Percentiles rank a stretch among this genome's conserved stretches.
These are phyloP conservation scores for Metschnikowia lunata DNA, from an alignment of 805 yeast genomes.

Conservation along the genomic window DNA sequence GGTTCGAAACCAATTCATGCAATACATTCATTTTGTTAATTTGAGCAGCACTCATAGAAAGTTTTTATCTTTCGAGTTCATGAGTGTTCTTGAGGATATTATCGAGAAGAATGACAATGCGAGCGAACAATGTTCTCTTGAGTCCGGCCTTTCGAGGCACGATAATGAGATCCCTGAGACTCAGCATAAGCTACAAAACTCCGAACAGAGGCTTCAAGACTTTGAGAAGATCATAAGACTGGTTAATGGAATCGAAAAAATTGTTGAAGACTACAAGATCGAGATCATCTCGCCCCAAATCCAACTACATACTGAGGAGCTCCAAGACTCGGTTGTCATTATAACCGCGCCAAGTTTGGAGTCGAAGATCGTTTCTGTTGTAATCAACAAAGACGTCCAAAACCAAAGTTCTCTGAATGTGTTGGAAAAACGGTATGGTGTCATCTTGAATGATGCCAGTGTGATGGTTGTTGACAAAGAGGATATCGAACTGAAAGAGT, in stretches of 20 bases:
- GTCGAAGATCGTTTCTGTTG: slow-evolving; percentile 62
- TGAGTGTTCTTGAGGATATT: slow-evolving; percentile 30
- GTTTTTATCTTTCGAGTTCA: slow-evolving; percentile 33
- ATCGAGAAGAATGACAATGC: slow-evolving; percentile 28
- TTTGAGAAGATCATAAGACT: slow-evolving; percentile 30
- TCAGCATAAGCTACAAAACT: slow-evolving; percentile 6
- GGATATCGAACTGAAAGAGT: slow-evolving; percentile 30
- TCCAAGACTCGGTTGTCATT: slow-evolving; percentile 53
- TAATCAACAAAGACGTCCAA: slow-evolving; percentile 35
- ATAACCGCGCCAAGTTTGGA: slow-evolving; percentile 73
- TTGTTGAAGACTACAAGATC: slow-evolving; percentile 38
- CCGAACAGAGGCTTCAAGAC: slow-evolving; percentile 23
- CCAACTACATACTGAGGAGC: slow-evolving; percentile 37
- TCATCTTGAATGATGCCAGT: slow-evolving; percentile 64
- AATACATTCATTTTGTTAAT: slow-evolving; percentile 36
- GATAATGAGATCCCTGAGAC: background rate
- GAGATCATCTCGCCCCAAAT: slow-evolving; percentile 42
- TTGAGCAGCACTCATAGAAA: slow-evolving; percentile 23
- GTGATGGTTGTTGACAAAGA: slow-evolving; percentile 60
- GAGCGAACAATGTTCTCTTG: slow-evolving; percentile 43
- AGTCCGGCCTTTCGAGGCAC: slow-evolving; percentile 2
- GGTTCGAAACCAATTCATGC: slow-evolving; percentile 30
- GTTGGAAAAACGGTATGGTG: slow-evolving; percentile 63
- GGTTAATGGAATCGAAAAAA: slow-evolving; percentile 19
- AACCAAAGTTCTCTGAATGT: slow-evolving; percentile 35